These are phyloP conservation scores for Mortierella sp. DNA, from an alignment of 371 early-diverging fungal genomes.

Conservation along the genomic window DNA sequence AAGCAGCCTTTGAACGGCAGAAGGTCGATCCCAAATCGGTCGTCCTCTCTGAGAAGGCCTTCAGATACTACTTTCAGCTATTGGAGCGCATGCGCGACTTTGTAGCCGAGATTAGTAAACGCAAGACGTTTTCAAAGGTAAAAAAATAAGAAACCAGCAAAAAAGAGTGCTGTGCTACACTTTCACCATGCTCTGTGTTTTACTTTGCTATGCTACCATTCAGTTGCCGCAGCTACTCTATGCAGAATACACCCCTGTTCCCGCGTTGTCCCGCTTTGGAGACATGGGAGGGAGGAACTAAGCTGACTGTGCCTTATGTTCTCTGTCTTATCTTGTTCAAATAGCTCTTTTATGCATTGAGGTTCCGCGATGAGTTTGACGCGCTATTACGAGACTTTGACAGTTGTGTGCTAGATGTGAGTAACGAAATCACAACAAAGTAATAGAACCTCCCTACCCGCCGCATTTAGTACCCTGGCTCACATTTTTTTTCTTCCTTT, in stretches of 20 bases:
- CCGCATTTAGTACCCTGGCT: no score
- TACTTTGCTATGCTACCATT: not conserved
- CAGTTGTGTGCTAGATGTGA: conserved; percentile 50
- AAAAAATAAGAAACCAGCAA: not conserved
- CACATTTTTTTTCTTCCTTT: not conserved
- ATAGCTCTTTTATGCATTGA: conserved; percentile 27
- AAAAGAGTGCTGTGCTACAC: not conserved
- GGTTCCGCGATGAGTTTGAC: conserved; percentile 52
- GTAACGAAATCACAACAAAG: not conserved
- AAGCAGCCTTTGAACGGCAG: conserved; percentile 39
- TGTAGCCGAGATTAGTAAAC: conserved; percentile 43
- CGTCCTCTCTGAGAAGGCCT: conserved; percentile 34
- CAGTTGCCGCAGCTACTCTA: no score
- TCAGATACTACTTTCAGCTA: conserved; percentile 33
- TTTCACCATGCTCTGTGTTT: not conserved
- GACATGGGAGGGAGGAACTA: no score
- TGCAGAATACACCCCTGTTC: no score
- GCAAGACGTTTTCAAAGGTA: conserved; percentile 53
- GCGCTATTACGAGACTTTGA: conserved; percentile 51
- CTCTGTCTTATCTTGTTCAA: not conserved
- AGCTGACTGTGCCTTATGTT: not conserved
- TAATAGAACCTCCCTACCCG: not conserved
- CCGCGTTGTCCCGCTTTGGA: no score
- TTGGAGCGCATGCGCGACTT: conserved; percentile 52
- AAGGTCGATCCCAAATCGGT: conserved; percentile 26